A percentile compares a stretch with the other conserved stretches of the same genome.
phyloP scores from a whole-genome alignment of 306 rosid genomes.

The Heteromeles arbutifolia region DNA sequence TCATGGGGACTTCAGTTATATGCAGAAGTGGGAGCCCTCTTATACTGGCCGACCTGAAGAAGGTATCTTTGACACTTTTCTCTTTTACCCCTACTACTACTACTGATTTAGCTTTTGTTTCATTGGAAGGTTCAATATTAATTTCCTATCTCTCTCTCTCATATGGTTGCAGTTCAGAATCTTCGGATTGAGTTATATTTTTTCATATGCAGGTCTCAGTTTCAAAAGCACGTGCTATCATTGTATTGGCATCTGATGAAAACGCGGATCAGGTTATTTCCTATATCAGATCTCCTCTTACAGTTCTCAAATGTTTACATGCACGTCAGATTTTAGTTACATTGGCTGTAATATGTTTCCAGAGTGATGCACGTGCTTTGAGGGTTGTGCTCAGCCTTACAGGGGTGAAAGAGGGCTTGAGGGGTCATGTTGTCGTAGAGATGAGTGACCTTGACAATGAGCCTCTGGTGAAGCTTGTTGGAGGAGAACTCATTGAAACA shows the following conservation, averaged over 20 bases:
- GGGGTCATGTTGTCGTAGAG: constrained; percentile 93
- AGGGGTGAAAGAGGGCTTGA: constrained; percentile 86
- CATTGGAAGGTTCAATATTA: background rate
- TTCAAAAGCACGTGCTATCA: constrained; percentile 95
- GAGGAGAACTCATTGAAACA: constrained; percentile 92
- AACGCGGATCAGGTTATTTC: constrained; percentile 88
- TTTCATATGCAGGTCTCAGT: constrained; percentile 67
- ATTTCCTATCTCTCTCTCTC: background rate
- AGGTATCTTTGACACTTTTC: constrained; percentile 36
- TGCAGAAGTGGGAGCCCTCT: constrained; percentile 99
- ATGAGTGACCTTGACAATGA: constrained; percentile 98
- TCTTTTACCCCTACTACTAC: constrained; percentile 1
- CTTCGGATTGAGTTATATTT: background rate
- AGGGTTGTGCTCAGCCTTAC: constrained; percentile 96
- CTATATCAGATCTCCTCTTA: constrained; percentile 1
- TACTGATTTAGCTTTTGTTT: background rate
- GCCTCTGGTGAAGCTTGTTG: constrained; percentile 94
- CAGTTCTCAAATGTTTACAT: constrained; percentile 16
- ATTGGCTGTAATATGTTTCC: constrained; percentile 21
- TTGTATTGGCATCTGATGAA: constrained; percentile 91
- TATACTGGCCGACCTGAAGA: constrained; percentile 88
- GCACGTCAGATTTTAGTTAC: constrained; percentile 7
- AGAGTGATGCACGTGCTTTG: constrained; percentile 98
- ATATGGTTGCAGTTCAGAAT: background rate
- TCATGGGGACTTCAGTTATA: constrained; percentile 95